A percentile compares a stretch with the other conserved stretches of the same genome.
phyloP scores from a whole-genome alignment of 345 rosid species.

The Aurinia saxatilis region DNA sequence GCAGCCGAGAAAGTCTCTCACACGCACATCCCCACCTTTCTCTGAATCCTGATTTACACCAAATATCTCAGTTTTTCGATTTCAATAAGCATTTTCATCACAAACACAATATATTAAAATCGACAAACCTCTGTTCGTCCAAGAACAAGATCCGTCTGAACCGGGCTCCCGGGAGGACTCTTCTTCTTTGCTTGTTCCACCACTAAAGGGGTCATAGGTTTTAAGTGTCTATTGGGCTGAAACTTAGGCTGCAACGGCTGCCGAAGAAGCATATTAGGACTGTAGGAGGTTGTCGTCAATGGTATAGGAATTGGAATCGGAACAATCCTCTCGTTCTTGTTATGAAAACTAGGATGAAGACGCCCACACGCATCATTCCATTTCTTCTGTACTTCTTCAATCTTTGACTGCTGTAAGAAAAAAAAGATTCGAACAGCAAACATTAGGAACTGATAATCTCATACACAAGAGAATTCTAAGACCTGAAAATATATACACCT shows the following conservation, averaged over 20 bases:
- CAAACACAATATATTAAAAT: neutral
- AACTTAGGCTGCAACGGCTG: slow-evolving; percentile 63
- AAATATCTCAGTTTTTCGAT: slow-evolving; percentile 25
- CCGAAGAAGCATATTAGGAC: slow-evolving; percentile 45
- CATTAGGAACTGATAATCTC: neutral
- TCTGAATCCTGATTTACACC: slow-evolving; percentile 28
- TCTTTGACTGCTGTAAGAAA: slow-evolving; percentile 15
- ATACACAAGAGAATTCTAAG: neutral
- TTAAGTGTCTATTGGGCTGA: slow-evolving; percentile 42
- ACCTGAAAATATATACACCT: neutral
- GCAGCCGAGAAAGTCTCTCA: slow-evolving; percentile 65
- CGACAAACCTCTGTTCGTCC: slow-evolving; percentile 42
- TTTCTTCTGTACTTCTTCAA: slow-evolving; percentile 66
- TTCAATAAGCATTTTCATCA: slow-evolving; percentile 10
- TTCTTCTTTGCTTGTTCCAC: slow-evolving; percentile 21
- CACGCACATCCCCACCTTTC: slow-evolving; percentile 27
- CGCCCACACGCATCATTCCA: slow-evolving; percentile 71
- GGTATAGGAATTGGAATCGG: slow-evolving; percentile 36
- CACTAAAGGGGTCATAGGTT: slow-evolving; percentile 29
- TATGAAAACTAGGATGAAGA: slow-evolving; percentile 65
- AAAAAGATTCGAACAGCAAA: neutral
- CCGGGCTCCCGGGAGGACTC: slow-evolving; percentile 65
- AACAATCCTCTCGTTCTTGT: slow-evolving; percentile 41
- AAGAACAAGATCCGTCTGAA: slow-evolving; percentile 79
- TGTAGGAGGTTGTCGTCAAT: slow-evolving; percentile 37